Evolutionary conservation across 192 early-diverging fungal species (phyloP).

Genomic region (Thamnidium elegans): DNA sequence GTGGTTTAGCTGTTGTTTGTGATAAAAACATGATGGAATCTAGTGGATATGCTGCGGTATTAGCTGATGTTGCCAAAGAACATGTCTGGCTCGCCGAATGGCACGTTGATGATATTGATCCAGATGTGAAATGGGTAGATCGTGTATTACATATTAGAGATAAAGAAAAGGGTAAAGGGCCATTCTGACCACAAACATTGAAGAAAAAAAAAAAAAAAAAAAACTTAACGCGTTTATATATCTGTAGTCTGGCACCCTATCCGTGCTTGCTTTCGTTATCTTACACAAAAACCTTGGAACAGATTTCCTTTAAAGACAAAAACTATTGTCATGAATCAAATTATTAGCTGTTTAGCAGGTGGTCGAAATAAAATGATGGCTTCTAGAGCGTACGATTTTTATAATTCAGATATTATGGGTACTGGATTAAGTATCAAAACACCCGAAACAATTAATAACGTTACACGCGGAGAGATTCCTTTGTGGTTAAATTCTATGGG

Average conservation of each 20-base stretch:
- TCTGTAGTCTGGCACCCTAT: slow-evolving; percentile 73
- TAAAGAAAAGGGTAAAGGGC: slow-evolving; percentile 42
- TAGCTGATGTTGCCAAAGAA: slow-evolving; percentile 76
- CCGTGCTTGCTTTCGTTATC: slow-evolving; percentile 84
- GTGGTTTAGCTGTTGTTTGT: slow-evolving; percentile 79
- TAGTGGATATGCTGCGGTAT: slow-evolving; percentile 74
- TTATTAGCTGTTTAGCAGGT: slow-evolving; percentile 81
- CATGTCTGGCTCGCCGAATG: slow-evolving; percentile 78
- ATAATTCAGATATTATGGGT: slow-evolving; percentile 74
- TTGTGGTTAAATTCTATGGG: slow-evolving; percentile 83
- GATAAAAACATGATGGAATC: slow-evolving; percentile 92
- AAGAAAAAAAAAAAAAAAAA: no score
- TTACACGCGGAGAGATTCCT: slow-evolving; percentile 76
- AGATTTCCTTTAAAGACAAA: slow-evolving; percentile 74
- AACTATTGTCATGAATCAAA: slow-evolving; percentile 78
- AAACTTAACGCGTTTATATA: slow-evolving; percentile 3
- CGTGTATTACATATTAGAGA: slow-evolving; percentile 72
- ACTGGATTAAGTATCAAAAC: slow-evolving; percentile 67
- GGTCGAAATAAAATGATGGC: slow-evolving; percentile 93
- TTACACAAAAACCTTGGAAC: slow-evolving; percentile 88
- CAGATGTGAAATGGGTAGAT: slow-evolving; percentile 74
- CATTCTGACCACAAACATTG: no score
- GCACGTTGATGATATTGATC: slow-evolving; percentile 68
- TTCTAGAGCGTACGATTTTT: slow-evolving; percentile 80
- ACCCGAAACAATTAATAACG: slow-evolving; percentile 86